Evolutionary conservation across 1,284 basidiomycete species (phyloP).

Genomic region (Tylopilus sp.): DNA sequence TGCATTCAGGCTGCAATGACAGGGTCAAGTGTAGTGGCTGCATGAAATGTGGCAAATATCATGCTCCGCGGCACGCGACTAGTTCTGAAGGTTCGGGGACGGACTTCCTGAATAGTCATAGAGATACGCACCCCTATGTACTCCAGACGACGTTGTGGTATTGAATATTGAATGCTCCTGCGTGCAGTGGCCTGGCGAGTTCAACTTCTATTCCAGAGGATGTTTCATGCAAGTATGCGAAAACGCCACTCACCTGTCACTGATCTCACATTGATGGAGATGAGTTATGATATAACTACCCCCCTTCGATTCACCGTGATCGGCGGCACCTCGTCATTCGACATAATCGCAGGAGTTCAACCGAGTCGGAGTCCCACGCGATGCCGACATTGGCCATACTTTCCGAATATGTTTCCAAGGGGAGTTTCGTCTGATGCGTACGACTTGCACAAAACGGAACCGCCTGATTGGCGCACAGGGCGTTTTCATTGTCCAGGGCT

Average conservation of each 20-base stretch:
- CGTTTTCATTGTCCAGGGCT: slow-evolving; percentile 19
- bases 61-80: slow-evolving; percentile 7
- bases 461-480: too few species aligned
- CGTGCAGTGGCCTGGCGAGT: neutral
- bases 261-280: slow-evolving; percentile 29
- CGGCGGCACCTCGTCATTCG: neutral
- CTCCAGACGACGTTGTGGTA: slow-evolving; percentile 7
- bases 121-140: slow-evolving; percentile 3
- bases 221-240: neutral
- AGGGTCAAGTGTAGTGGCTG: neutral
- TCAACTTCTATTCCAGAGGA: slow-evolving; percentile 28
- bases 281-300: slow-evolving; percentile 11
- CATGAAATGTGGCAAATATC: slow-evolving; percentile 4
- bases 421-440: neutral
- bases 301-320: slow-evolving; percentile 25
- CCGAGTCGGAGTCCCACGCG: slow-evolving; percentile 36
- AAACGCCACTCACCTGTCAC: slow-evolving; percentile 39
- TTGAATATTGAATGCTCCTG: neutral
- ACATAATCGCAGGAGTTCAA: slow-evolving; percentile 13
- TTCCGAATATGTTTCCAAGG: neutral
- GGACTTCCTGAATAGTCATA: slow-evolving; percentile 3
- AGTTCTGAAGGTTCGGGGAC: too few species aligned
- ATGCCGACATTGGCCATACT: slow-evolving; percentile 30
- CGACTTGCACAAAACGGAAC: slow-evolving; percentile 15
- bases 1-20: slow-evolving; percentile 1